These are phyloP conservation scores for Salix udensis DNA, from an alignment of 345 rosid species.

Conservation along the genomic window DNA sequence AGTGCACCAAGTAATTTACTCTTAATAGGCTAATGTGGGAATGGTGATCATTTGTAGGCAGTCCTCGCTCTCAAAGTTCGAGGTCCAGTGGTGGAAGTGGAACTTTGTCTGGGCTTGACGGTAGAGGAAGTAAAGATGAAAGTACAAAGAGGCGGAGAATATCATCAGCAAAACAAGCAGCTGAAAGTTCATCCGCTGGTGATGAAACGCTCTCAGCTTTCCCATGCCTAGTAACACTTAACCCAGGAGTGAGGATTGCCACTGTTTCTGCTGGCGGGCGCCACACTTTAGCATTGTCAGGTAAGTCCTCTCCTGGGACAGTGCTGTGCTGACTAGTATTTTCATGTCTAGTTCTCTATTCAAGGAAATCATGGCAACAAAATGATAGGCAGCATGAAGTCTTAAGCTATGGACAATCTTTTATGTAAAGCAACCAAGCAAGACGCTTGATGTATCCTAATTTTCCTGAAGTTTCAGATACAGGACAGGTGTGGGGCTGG, in stretches of 20 bases:
- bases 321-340: constrained; percentile 3
- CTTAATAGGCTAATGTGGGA: constrained; percentile 15
- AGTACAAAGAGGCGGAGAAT: constrained; percentile 63
- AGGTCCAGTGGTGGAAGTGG: constrained; percentile 45
- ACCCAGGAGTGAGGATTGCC: constrained; percentile 79
- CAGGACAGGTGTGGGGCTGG: constrained; percentile 99
- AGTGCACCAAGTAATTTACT: background rate
- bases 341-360: constrained; percentile 6
- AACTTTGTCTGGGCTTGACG: constrained; percentile 37
- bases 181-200: constrained; percentile 66
- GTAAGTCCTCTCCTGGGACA: constrained; percentile 31
- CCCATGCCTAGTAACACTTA: constrained; percentile 83
- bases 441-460: constrained; percentile 33
- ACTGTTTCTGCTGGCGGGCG: constrained; percentile 96
- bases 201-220: constrained; percentile 73
- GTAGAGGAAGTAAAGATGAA: constrained; percentile 57
- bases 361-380: constrained; percentile 7
- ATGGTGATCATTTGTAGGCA: constrained; percentile 37
- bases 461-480: constrained; percentile 59
- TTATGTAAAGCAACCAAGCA: constrained; percentile 19
- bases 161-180: constrained; percentile 60
- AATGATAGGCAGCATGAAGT: constrained; percentile 11
- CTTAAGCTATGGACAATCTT: constrained; percentile 21
- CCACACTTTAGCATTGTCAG: constrained; percentile 91
- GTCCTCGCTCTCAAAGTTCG: constrained; percentile 54